Base-by-base conservation (phyloP, 2,329 filamentous ascomycete genomes). In the Verticillium isaacii region DNA sequence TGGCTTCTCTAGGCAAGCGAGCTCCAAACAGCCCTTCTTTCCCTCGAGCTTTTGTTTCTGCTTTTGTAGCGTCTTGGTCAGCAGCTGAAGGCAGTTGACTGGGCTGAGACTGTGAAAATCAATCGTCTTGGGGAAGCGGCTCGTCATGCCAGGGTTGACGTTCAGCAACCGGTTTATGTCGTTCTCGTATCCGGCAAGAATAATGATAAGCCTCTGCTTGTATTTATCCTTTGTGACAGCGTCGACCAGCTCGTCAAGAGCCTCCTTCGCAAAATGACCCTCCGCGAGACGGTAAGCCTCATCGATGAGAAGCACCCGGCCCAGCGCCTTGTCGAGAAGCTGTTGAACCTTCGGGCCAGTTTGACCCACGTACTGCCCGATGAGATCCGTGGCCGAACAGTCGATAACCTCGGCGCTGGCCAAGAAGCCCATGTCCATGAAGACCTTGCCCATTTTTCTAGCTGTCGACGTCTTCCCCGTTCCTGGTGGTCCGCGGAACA, bases 391-490 rank as follows among this genome's bases (percentile, higher is more conserved):
- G 0, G 88, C 87, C 0, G 90, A 92, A 56, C 81, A 84, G 60
- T 92, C 87, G 0, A 87, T 70, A 0, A 92, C 87, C 32, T 88
- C 82, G 0, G 79, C 80, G 0, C 77, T 78, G 0, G 83, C 74
- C 0, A 93, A 74, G 37, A 93, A 84, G 0, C 89, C 89, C 80
- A 92, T 85, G 66, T 93, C 86, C 29, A 67, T 64, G 3, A 85
- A 93, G 0, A 93, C 78, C 64, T 91, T 84, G 3, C 90, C 90
- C 81, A 93, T 90, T 64, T 88, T 89, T n/a, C 82, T 77, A 0
- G 91, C 91, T 0, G 80, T 91, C 0, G 87, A 88, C 0, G 89
- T 92, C 68, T 93, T 93, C 0, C 90, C 90, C 0, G 89, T 92
- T 0, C 86, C 88, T 15, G 87, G 86, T 0, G 76, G 75, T 0